A percentile compares a stretch with the other conserved stretches of the same genome.
Conservation (phyloP, 78 protist species). For the Chrysochromulina tobinii region DNA sequence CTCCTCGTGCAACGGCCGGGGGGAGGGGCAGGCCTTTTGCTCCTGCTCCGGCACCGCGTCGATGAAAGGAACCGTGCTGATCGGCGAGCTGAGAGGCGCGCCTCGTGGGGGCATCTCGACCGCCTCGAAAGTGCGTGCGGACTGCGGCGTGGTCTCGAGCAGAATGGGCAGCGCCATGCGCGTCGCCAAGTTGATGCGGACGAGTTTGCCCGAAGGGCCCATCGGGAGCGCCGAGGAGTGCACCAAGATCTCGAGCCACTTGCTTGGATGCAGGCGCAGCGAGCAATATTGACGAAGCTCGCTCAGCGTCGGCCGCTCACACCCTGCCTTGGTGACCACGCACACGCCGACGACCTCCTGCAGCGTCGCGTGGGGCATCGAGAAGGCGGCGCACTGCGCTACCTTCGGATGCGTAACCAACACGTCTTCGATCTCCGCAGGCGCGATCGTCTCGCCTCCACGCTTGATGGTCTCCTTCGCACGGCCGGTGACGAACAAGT, state of each 20-base stretch:
- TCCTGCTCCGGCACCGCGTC: background rate
- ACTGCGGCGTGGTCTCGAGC: background rate
- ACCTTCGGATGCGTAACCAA: background rate
- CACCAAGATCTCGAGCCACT: background rate
- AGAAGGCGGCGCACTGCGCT: background rate
- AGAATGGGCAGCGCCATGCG: background rate
- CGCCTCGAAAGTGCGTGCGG: background rate
- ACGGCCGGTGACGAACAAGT: background rate
- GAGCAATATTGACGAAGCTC: background rate
- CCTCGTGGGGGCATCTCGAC: background rate
- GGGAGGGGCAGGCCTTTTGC: background rate
- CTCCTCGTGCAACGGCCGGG: background rate
- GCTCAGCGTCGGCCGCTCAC: background rate
- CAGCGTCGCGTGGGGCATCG: slow-evolving; percentile 1
- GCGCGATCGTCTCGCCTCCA: slow-evolving; percentile 12
- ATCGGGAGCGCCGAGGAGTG: background rate
- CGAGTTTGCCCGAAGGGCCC: background rate
- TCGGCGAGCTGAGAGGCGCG: background rate
- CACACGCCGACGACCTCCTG: background rate
- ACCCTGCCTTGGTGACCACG: background rate
- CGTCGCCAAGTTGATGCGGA: background rate
- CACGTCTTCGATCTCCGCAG: background rate
- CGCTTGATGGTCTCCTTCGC: slow-evolving; percentile 8
- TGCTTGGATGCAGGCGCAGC: background rate
- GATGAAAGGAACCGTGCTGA: background rate